Evolutionary conservation across 179 eudicot genomes (phyloP), one percentile per base, ranked within the genome.

Genomic region (Beta macrorhiza): DNA sequence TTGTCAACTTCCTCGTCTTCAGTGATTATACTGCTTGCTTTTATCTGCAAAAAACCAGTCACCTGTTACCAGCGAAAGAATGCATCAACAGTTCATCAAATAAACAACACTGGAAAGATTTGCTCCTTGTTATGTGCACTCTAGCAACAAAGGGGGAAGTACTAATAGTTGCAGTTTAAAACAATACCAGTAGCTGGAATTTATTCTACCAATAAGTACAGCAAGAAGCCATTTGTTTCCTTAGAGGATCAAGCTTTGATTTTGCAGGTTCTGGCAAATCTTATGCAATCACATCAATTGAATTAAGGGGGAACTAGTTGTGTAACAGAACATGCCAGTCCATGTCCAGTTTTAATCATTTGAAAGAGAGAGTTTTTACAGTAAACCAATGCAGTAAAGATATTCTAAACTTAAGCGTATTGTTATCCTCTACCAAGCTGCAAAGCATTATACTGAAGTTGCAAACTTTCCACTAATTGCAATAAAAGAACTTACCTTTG

Each of bases 1-100:
- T 76, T 88, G 63, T 86, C 88, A 82, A 92, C 91, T 79, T 86
- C 84, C 53, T 87, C 91, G 68, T 89, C 86, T 85, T 94, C 95
- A 81, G 85, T 83, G 37, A 85, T 79, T 37, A 88, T 57, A 58
- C 87, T 53, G 82, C 87, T 88, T 71, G 89, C 90, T 81, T 86
- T 86, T 74, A 93, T 89, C 98, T 93, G 89, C 81, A 83, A 64
- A 29, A 37, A 58, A 63, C 67, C 16, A 81, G 19, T 56, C 77
- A 73, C 59, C 72, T 62, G 42, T 20, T 47, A 61, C 45, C 58
- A 72, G 59, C 13, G 19, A 61, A 9, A 7, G 53, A n/a, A 61
- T 52, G 16, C 78, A 32, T 15, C 14, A 32, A 75, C 42, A 0
- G 32, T 29, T 29, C 2, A 72, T 51, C 63, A 82, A 61, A 45